Base-by-base conservation (phyloP, 2,329 filamentous ascomycete genomes). In the Cordyceps tenuipes region DNA sequence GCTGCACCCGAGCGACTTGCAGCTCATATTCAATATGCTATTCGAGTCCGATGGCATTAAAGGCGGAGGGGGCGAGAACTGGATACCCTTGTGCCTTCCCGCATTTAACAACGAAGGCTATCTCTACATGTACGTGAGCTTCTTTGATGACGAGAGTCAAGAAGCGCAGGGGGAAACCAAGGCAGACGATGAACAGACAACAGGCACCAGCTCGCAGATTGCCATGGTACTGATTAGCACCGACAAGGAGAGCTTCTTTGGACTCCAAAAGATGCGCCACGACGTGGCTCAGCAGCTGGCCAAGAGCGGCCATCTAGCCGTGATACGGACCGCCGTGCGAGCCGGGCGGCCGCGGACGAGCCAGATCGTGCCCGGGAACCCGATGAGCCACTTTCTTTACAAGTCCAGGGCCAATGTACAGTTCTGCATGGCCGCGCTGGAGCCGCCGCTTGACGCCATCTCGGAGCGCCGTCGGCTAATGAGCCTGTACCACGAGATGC, bases 91-190 rank as follows among this genome's bases (percentile, higher is more conserved):
- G 7, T 99, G 94, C 68, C 81, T 99, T 3, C 95, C 94, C 0
- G 93, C 92, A 5, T 99, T 99, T 76, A 99, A 99, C 76, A 97
- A 91, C 72, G 89, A 87, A 56, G 95, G 94, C 29, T 99, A 96
- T 70, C 81, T 99, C 1, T 97, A 99, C 77, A 97, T 99, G 91
- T 99, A 97, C 69, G 94, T 99, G 70, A 96, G 90, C 77, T 99
- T 97, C 72, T 83, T 99, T 63, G 86, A 90, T 66, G 79, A 83
- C 43, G 73, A 79, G 26, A 77, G 76, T 73, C 62, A 66, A 57
- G 64, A 76, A 63, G 21, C 21, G 2, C 17, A n/a, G 31, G 29
- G 48, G 17, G 66, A 70, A 36, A 70, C 76, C 41, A 72, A 74
- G 62, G 63, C 70, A 81, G 82, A 71, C 70, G 86, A 51, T 81